Evolutionary conservation across 805 yeast species (phyloP).

Genomic region (Schwanniomyces vanrijiae): DNA sequence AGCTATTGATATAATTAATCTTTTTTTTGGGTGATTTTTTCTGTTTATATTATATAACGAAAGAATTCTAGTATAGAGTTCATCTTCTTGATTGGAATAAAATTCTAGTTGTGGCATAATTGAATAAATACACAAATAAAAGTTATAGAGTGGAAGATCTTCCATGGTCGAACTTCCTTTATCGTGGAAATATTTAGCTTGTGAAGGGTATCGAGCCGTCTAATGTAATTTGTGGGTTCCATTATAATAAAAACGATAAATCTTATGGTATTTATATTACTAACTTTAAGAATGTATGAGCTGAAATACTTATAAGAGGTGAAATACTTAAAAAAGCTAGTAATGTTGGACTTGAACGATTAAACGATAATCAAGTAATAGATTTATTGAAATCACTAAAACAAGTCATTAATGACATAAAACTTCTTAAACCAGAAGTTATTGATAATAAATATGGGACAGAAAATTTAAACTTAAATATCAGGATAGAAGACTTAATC

Average conservation of each 20-base stretch:
- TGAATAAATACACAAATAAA: background rate
- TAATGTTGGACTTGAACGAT: conserved; percentile 28
- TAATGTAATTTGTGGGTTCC: conserved; percentile 15
- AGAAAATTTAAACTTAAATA: background rate
- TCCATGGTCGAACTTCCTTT: conserved; percentile 12
- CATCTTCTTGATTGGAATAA: conserved; percentile 5
- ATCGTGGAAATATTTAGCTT: conserved; percentile 9
- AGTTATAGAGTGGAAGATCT: background rate
- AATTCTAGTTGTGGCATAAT: background rate
- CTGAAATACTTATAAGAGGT: conserved; percentile 14
- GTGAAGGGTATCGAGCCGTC: conserved; percentile 2
- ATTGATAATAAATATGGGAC: background rate
- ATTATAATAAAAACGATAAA: background rate
- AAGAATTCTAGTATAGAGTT: conserved; percentile 9
- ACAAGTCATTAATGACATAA: background rate
- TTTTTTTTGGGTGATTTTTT: conserved; percentile 5
- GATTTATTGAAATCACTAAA: conserved; percentile 15
- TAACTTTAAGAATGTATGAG: conserved; percentile 27
- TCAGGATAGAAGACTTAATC: conserved; percentile 9
- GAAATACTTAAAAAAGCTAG: conserved; percentile 17
- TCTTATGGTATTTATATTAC: conserved; percentile 25
- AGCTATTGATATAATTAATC: conserved; percentile 59
- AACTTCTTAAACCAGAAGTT: background rate
- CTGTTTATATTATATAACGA: conserved; percentile 5
- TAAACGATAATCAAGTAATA: conserved; percentile 13